A percentile compares a stretch with the other conserved stretches of the same genome.
These are phyloP conservation scores for Pueraria montana DNA, from an alignment of 306 rosid species.

Conservation along the genomic window DNA sequence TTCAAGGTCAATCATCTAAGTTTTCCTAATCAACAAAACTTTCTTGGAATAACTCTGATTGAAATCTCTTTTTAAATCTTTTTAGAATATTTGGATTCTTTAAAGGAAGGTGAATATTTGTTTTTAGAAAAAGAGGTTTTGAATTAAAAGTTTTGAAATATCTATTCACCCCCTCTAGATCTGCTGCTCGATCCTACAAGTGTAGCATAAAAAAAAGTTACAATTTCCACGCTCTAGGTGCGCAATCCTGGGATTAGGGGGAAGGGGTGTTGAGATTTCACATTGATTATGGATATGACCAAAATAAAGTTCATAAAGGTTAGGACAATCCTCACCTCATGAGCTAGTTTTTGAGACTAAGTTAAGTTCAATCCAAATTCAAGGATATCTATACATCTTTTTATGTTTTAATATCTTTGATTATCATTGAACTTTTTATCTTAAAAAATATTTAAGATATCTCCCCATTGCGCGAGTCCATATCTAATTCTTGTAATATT, in stretches of 20 bases:
- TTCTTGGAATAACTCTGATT: no score
- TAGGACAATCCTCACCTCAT: background rate
- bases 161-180: no score
- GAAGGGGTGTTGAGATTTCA: background rate
- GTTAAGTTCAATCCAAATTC: background rate
- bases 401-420: background rate
- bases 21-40: no score
- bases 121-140: no score
- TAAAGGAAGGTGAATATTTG: no score
- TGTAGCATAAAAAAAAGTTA: background rate
- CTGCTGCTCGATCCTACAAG: no score
- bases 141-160: no score
- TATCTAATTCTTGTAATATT: background rate
- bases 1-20: no score
- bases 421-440: background rate
- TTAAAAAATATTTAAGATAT: background rate
- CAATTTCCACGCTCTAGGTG: background rate
- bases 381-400: background rate
- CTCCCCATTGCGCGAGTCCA: background rate
- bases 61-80: no score
- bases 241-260: background rate
- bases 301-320: background rate
- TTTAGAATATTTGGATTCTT: no score
- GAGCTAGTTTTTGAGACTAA: background rate
- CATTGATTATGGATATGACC: background rate